Evolutionary conservation across 2,329 filamentous ascomycete species (phyloP), one percentile per base, ranked within the genome.

Genomic region (Arthroderma sp.): DNA sequence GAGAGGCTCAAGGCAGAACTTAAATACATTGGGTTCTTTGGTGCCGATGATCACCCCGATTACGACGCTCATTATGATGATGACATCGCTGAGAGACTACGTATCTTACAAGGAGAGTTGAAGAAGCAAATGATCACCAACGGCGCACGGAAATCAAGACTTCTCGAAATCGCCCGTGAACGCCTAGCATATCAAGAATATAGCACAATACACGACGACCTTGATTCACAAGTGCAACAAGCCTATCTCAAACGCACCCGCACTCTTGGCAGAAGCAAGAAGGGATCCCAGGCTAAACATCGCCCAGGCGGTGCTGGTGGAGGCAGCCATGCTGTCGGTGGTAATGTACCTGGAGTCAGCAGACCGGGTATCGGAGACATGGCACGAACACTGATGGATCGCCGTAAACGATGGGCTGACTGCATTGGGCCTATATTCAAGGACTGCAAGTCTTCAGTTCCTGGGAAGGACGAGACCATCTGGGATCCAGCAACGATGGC

Each of bases 111-210:
- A 59, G 72, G 76, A 43, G 81, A 86, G 42, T 74, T 98, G 2
- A 83, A 86, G 53, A 80, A 87, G 48, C 82, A 91, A 59, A 83
- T 84, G 61, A 78, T 94, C 45, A 70, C 84, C 63, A 98, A 98
- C 61, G 89, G 88, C 34, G 86, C 89, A 4, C 83, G 87, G 50
- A 96, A 96, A 65, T 74, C 86, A 5, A 78, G 88, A 2, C 72
- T 98, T 7, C 79, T 86, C 1, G 88, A 95, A 33, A 74, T 95
- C 29, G 86, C 91, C 5, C 83, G 87, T 55, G 88, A 94, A 61
- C 81, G 86, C 52, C 89, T 98, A 78, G 91, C 91, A 0, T 82
- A 91, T 66, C 91, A 98, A 60, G 91, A 98, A 62, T 98, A 94
- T 69, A 83, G 82, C 62, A 95, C 87, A 45, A 98, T 98, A 55